Conservation (phyloP, 768 basidiomycete genomes). For the Porphyrellus cyaneotinctus region DNA sequence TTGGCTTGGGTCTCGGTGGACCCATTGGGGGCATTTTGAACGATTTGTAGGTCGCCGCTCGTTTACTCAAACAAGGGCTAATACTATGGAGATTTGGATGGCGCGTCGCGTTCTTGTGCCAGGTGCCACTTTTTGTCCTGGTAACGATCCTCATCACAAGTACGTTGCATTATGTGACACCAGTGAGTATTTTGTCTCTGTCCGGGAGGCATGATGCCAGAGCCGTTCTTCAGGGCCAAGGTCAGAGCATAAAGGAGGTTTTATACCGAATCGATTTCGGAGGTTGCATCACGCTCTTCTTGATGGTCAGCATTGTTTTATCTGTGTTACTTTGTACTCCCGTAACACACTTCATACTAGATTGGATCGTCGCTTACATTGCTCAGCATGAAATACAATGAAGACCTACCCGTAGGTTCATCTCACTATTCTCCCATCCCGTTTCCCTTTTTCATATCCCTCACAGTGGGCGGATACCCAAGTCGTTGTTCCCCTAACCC, state of each 20-base stretch:
- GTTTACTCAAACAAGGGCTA: not conserved
- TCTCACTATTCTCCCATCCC: not conserved
- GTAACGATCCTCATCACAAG: slow-evolving; percentile 46
- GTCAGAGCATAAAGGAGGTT: slow-evolving; percentile 59
- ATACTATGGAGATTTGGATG: slow-evolving; percentile 13
- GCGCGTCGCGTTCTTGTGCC: slow-evolving; percentile 69
- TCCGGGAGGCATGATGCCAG: not conserved
- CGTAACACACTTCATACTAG: slow-evolving; percentile 22
- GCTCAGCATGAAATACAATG: slow-evolving; percentile 68
- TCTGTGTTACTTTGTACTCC: not conserved
- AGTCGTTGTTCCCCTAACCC: slow-evolving; percentile 48
- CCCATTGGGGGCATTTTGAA: slow-evolving; percentile 20
- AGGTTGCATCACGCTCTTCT: slow-evolving; percentile 58
- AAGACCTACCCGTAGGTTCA: slow-evolving; percentile 48
- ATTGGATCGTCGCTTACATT: slow-evolving; percentile 63
- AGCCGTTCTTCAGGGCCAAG: slow-evolving; percentile 47
- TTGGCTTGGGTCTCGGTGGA: slow-evolving; percentile 23
- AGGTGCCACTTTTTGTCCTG: slow-evolving; percentile 60
- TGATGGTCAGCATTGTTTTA: slow-evolving; percentile 31
- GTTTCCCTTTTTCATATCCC: not conserved
- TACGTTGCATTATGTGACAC: slow-evolving; percentile 60
- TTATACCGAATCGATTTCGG: slow-evolving; percentile 78
- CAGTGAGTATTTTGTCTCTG: slow-evolving; percentile 37
- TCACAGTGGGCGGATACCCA: slow-evolving; percentile 50
- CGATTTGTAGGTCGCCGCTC: slow-evolving; percentile 17